Evolutionary conservation across 345 rosid species (phyloP), one percentile per base, ranked within the genome.

Genomic region (Cochlearia excelsa): DNA sequence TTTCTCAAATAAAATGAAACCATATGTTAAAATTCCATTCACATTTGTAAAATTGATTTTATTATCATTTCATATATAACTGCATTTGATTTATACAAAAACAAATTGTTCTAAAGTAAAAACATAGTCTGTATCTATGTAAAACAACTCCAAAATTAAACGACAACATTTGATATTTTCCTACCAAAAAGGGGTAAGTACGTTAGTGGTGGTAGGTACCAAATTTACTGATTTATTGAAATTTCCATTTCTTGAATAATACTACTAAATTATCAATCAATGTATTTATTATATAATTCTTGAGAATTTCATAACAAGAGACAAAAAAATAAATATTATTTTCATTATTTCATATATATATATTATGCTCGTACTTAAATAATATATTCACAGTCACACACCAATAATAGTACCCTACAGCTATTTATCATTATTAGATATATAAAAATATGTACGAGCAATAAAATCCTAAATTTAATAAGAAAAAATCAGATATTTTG

Each of bases 111-210:
- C 23, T 35, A 51, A 26, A 51, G 53, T 29, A 35, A 44, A 34
- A 45, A 41, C 29, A 50, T 57, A 34, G 45, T 43, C 46, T 30
- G 35, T 39, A 3, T 30, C 23, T 40, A 52, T 34, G 28, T 54
- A 54, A 60, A 53, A 47, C 11, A 46, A 46, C 51, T 68, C 31
- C 45, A 46, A 42, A 61, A 2, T 2, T 33, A 33, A 2, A 61
- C 41, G 51, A 54, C 57, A 40, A 28, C 51, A 11, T 40, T 41
- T 41, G 11, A 0, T 33, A 69, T 61, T 41, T 41, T 28, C 68
- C 47, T 54, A 48, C 74, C 58, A 42, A 28, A 67, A 61, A 48
- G 4, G 62, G 61, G 68, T 41, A 61, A 47, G 62, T 68, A 61
- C 67, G 74, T 69, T 57, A 57, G 57, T 61, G 74, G 26, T 61